phyloP scores from a whole-genome alignment of 2,329 filamentous ascomycete species.

The Achaetomium macrosporum region DNA sequence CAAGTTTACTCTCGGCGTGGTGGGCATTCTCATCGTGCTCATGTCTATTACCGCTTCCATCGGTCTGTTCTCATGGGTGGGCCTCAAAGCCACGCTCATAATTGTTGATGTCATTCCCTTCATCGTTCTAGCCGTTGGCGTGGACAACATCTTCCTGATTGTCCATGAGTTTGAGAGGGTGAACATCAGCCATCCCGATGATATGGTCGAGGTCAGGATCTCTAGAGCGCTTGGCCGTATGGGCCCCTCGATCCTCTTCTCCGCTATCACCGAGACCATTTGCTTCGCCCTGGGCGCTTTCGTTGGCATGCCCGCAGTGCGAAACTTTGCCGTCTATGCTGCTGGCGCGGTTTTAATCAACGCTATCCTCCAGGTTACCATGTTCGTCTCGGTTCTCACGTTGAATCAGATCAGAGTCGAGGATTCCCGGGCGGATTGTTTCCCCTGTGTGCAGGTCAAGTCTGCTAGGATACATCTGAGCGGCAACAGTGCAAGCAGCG shows the following conservation, averaged over 20 bases:
- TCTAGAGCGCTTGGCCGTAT: conserved; percentile 88
- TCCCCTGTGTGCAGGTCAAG: conserved; percentile 80
- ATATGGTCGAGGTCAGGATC: conserved; percentile 78
- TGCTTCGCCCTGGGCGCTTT: conserved; percentile 90
- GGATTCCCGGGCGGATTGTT: conserved; percentile 80
- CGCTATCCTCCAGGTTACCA: conserved; percentile 90
- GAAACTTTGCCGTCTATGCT: conserved; percentile 95
- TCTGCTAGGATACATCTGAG: conserved; percentile 63
- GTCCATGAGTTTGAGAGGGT: conserved; percentile 97
- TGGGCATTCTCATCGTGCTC: conserved; percentile 89
- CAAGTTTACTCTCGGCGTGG: conserved; percentile 92
- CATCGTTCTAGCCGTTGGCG: conserved; percentile 89
- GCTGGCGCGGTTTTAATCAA: conserved; percentile 97
- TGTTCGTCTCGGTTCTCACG: conserved; percentile 88
- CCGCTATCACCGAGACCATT: conserved; percentile 87
- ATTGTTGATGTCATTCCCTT: conserved; percentile 99
- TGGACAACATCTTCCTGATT: conserved; percentile 98
- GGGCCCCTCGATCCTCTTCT: conserved; percentile 93
- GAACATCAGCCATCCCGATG: conserved; percentile 85
- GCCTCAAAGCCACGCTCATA: conserved; percentile 91
- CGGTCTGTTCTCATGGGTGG: conserved; percentile 84
- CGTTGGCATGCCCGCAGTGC: conserved; percentile 95
- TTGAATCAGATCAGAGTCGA: conserved; percentile 90
- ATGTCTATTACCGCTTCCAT: conserved; percentile 97
- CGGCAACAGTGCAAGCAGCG: conserved; percentile 50